phyloP scores from a whole-genome alignment of 345 rosid species.

The Citrus unshiu region DNA sequence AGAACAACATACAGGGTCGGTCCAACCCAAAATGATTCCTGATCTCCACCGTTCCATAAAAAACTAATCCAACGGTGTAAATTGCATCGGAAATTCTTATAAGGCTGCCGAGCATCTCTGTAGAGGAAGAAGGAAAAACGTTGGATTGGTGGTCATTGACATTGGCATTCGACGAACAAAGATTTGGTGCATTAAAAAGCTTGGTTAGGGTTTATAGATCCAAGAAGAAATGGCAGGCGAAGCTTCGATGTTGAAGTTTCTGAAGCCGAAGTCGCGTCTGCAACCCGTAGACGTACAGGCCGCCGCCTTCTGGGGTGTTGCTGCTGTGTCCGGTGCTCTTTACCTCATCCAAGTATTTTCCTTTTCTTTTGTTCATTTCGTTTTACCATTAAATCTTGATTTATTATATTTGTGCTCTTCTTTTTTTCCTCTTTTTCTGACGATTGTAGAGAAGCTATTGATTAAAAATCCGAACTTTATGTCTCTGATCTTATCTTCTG shows the following conservation, averaged over 20 bases:
- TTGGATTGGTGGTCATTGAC: neutral
- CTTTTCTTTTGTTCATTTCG: neutral
- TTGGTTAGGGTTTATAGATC: conserved; percentile 1
- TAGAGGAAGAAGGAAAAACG: neutral
- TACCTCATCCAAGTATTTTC: conserved; percentile 66
- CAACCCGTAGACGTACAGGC: conserved; percentile 67
- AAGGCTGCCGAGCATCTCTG: neutral
- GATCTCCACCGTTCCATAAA: neutral
- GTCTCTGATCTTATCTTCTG: neutral
- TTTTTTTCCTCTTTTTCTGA: neutral
- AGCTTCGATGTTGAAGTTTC: conserved; percentile 33
- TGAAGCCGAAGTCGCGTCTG: conserved; percentile 48
- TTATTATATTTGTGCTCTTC: too few relatives aligned
- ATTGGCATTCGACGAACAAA: neutral
- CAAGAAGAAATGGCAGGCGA: conserved; percentile 45
- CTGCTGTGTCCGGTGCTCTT: conserved; percentile 65
- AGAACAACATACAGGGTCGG: neutral
- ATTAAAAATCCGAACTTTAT: neutral
- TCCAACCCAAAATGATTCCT: neutral
- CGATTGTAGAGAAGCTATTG: neutral
- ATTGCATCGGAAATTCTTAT: neutral
- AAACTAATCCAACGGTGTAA: neutral
- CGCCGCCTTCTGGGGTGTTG: conserved; percentile 82
- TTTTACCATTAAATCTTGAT: neutral
- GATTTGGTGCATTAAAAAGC: neutral